Conservation (phyloP, 768 basidiomycete species). For the Leccinum boreale region DNA sequence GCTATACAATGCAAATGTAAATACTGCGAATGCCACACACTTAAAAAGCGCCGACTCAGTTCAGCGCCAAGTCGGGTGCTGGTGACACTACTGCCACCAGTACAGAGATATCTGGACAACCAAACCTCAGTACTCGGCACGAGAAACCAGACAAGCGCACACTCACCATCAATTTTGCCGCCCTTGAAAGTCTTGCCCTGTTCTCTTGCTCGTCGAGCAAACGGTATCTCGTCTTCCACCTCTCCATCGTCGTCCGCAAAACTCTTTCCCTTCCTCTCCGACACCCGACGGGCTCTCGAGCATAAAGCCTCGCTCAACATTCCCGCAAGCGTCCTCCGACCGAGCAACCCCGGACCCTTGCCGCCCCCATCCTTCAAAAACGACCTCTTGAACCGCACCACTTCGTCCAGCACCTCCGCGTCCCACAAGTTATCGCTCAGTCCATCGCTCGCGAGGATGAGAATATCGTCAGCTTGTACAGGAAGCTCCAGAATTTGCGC, state of each 20-base stretch:
- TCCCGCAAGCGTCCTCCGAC: constrained; percentile 55
- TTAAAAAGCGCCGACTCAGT: constrained; percentile 6
- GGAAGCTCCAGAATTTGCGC: constrained; percentile 70
- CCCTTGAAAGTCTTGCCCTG: constrained; percentile 70
- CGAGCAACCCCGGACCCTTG: constrained; percentile 31
- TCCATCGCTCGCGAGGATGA: constrained; percentile 80
- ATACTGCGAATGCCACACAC: constrained; percentile 13
- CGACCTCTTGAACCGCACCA: constrained; percentile 51
- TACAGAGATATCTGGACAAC: constrained; percentile 55
- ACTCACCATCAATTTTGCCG: constrained; percentile 82
- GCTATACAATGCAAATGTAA: constrained; percentile 23
- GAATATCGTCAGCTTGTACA: constrained; percentile 67
- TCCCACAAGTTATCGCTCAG: constrained; percentile 88
- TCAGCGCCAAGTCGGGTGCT: constrained; percentile 25
- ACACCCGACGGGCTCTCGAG: constrained; percentile 68
- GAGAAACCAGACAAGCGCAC: background rate
- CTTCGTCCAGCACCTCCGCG: constrained; percentile 82
- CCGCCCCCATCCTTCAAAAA: constrained; percentile 28
- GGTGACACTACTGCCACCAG: constrained; percentile 64
- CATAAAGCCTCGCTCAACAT: constrained; percentile 81
- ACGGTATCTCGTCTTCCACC: constrained; percentile 64
- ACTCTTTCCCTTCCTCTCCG: constrained; percentile 42
- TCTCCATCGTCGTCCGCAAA: constrained; percentile 25
- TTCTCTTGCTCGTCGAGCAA: constrained; percentile 75
- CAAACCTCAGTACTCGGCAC: constrained; percentile 1